A percentile compares a stretch with the other conserved stretches of the same genome.
Evolutionary conservation across 495 filamentous ascomycete genomes (phyloP).

Genomic region (Penicillium daleae): DNA sequence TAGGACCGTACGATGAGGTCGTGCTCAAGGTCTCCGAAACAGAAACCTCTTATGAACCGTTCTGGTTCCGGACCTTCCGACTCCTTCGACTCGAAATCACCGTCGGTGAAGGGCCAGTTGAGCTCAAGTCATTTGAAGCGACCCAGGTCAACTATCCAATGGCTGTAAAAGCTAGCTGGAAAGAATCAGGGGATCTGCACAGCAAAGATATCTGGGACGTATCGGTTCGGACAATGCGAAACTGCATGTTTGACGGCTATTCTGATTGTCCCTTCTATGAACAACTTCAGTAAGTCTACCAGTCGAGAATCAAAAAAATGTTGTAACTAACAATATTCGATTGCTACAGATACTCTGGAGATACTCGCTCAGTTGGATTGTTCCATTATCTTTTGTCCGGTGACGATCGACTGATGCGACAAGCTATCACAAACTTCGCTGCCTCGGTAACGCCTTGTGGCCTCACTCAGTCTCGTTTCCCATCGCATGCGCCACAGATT

Average conservation of each 20-base stretch:
- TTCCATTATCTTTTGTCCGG: conserved; percentile 32
- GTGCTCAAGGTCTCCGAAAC: conserved; percentile 17
- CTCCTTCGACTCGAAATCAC: conserved; percentile 24
- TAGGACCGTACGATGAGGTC: conserved; percentile 41
- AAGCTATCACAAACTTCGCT: conserved; percentile 24
- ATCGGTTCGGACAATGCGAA: conserved; percentile 28
- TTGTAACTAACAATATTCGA: background rate
- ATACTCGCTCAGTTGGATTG: conserved; percentile 30
- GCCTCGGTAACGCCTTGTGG: conserved; percentile 33
- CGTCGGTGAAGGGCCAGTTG: conserved; percentile 1
- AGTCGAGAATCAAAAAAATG: conserved; percentile 15
- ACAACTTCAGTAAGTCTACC: conserved; percentile 37
- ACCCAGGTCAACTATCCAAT: conserved; percentile 29
- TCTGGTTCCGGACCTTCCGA: conserved; percentile 38
- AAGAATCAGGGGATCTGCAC: conserved; percentile 29
- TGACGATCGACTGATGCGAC: conserved; percentile 33
- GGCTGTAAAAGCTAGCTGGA: conserved; percentile 34
- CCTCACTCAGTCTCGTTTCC: conserved; percentile 38
- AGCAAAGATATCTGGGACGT: conserved; percentile 28
- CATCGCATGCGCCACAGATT: conserved; percentile 38
- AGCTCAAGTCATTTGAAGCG: conserved; percentile 5
- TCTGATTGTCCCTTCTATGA: conserved; percentile 41
- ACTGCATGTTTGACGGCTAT: conserved; percentile 37
- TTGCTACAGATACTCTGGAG: conserved; percentile 20
- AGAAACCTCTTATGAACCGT: conserved; percentile 33